Evolutionary conservation across 257 asterid genomes (phyloP).

Genomic region (Forsythia viridissima): DNA sequence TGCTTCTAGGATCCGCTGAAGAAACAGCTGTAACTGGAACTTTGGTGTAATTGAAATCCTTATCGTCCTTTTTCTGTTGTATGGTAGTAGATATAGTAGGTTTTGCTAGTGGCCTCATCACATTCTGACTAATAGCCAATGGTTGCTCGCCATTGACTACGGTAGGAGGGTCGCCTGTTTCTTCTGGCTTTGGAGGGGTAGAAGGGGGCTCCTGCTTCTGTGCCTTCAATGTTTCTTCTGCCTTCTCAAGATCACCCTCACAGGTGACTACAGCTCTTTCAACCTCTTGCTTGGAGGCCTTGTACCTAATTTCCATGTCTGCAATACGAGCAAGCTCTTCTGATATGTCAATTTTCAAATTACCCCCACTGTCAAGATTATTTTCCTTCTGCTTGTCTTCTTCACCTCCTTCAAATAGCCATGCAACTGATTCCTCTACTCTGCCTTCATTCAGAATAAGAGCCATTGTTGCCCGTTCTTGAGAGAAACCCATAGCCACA

Average conservation of each 20-base stretch:
- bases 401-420: constrained; percentile 58
- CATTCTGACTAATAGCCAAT: constrained; percentile 34
- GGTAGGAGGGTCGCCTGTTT: constrained; percentile 59
- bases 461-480: constrained; percentile 89
- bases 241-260: constrained; percentile 86
- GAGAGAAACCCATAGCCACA: constrained; percentile 92
- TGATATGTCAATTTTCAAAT: constrained; percentile 80
- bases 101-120: constrained; percentile 39
- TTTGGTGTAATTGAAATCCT: constrained; percentile 66
- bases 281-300: constrained; percentile 88
- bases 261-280: constrained; percentile 80
- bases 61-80: constrained; percentile 64
- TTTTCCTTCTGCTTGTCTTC: constrained; percentile 53
- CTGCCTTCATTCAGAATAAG: constrained; percentile 90
- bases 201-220: constrained; percentile 72
- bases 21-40: constrained; percentile 44
- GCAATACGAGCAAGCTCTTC: constrained; percentile 79
- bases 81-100: constrained; percentile 38
- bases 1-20: constrained; percentile 52
- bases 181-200: constrained; percentile 61
- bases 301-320: constrained; percentile 65
- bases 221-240: constrained; percentile 67
- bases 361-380: constrained; percentile 58
- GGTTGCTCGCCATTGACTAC: constrained; percentile 43
- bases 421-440: constrained; percentile 79